Percentiles rank a stretch among this genome's conserved stretches.
Evolutionary conservation across 345 rosid species (phyloP).

Genomic region (Raphanus sativus): DNA sequence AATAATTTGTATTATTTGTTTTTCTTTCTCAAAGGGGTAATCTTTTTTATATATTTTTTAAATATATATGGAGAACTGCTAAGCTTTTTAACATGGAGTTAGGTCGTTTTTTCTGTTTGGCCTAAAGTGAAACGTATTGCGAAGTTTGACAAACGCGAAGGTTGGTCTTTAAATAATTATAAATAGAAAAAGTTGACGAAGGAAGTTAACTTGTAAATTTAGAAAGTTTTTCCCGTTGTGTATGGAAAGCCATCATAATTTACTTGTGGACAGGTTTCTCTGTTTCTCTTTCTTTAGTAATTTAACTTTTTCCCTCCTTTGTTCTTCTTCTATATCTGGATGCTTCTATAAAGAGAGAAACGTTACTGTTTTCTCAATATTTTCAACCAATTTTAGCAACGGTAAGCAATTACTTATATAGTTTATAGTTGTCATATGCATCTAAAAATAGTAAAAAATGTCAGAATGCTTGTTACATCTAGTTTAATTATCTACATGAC

Average conservation of each 20-base stretch:
- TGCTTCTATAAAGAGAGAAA: not conserved
- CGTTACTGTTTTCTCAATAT: not conserved
- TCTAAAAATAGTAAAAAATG: slow-evolving; percentile 7
- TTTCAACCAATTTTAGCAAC: slow-evolving; percentile 20
- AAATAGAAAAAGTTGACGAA: not conserved
- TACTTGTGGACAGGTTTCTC: slow-evolving; percentile 29
- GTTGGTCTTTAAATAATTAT: slow-evolving; percentile 32
- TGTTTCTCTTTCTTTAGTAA: slow-evolving; percentile 2
- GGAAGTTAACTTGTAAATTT: slow-evolving; percentile 23
- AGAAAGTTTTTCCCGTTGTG: slow-evolving; percentile 27
- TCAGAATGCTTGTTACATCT: not conserved
- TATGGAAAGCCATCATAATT: slow-evolving; percentile 27
- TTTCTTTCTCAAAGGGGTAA: slow-evolving; percentile 28
- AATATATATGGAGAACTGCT: slow-evolving; percentile 32
- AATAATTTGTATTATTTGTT: not conserved
- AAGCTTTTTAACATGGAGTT: slow-evolving; percentile 35
- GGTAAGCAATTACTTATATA: not conserved
- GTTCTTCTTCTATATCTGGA: slow-evolving; percentile 28
- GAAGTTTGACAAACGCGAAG: slow-evolving; percentile 22
- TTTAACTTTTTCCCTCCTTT: not conserved
- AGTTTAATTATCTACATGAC: not conserved
- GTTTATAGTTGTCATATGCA: not conserved
- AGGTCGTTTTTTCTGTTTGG: slow-evolving; percentile 24
- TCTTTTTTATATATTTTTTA: slow-evolving; percentile 8
- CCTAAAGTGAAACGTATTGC: slow-evolving; percentile 40